Evolutionary conservation across 306 rosid genomes (phyloP).

Genomic region (Sphenostylis stenocarpa): DNA sequence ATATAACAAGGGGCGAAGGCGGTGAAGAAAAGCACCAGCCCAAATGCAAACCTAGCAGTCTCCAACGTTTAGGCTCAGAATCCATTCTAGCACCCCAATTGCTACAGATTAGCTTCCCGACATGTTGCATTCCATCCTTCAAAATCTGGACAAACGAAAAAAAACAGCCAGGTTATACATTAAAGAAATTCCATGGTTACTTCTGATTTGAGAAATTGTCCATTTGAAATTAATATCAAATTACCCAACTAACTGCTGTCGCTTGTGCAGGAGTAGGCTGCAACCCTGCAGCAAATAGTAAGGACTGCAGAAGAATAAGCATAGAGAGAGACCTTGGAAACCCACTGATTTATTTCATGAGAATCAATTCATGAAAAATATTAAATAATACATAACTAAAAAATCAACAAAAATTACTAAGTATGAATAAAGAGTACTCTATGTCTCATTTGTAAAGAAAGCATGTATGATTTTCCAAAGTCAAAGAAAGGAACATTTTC

Average conservation of each 20-base stretch:
- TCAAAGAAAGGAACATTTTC: neutral
- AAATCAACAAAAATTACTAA: neutral
- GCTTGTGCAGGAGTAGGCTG: conserved; percentile 97
- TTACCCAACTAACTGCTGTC: conserved; percentile 98
- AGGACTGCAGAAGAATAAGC: conserved; percentile 87
- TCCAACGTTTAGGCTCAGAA: conserved; percentile 94
- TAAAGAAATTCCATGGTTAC: conserved; percentile 15
- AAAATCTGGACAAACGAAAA: conserved; percentile 54
- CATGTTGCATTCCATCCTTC: conserved; percentile 98
- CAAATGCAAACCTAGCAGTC: conserved; percentile 71
- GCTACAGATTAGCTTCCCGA: conserved; percentile 87
- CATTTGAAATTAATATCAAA: conserved; percentile 26
- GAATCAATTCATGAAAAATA: conserved; percentile 19
- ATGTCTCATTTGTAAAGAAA: neutral
- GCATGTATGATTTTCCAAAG: neutral
- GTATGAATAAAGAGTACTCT: neutral
- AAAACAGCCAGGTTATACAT: neutral
- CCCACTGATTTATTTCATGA: conserved; percentile 10
- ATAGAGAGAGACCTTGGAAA: conserved; percentile 41
- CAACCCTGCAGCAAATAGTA: conserved; percentile 98
- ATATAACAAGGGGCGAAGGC: neutral
- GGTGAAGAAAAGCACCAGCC: conserved; percentile 9
- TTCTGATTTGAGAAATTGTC: conserved; percentile 16
- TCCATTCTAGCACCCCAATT: conserved; percentile 98
- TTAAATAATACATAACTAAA: neutral